Percentiles rank a stretch among this genome's conserved stretches.
Conservation (phyloP, 768 basidiomycete species). For the Pisolithus marmoratus region DNA sequence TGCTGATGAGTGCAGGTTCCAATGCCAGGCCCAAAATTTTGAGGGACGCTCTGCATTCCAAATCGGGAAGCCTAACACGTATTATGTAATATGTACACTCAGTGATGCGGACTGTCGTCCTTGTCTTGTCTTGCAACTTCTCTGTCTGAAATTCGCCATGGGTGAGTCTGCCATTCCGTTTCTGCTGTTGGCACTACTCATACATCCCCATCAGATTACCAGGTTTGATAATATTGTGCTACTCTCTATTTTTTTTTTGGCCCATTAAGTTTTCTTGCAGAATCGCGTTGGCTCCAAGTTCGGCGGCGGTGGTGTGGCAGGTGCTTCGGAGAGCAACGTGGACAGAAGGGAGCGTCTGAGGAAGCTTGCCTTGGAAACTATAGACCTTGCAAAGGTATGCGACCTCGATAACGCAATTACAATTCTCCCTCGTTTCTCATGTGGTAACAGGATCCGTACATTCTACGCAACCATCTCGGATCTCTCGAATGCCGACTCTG, state of each 20-base stretch:
- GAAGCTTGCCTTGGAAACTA: constrained; percentile 94
- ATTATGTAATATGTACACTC: neutral
- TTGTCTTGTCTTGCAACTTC: neutral
- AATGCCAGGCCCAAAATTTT: neutral
- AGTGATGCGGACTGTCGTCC: no score
- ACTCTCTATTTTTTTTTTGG: no score
- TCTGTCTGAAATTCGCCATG: constrained; percentile 14
- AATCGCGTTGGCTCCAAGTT: constrained; percentile 96
- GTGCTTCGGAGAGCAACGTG: constrained; percentile 91
- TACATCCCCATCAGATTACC: constrained; percentile 44
- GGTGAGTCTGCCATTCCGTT: constrained; percentile 19
- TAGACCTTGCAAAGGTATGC: constrained; percentile 91
- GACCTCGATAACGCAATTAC: neutral
- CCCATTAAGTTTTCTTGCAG: constrained; percentile 31
- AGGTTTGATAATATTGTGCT: constrained; percentile 38
- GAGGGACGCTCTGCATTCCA: neutral
- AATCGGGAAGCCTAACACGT: neutral
- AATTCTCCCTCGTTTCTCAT: constrained; percentile 3
- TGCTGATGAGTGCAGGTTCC: no score
- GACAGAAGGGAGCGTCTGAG: constrained; percentile 91
- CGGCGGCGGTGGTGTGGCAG: constrained; percentile 93
- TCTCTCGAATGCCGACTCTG: constrained; percentile 98
- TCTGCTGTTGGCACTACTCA: constrained; percentile 9
- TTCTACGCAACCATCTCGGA: constrained; percentile 96
- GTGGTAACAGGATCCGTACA: constrained; percentile 80